These are phyloP conservation scores for Hyphopichia burtonii DNA, from an alignment of 1,139 yeast genomes.

Conservation along the genomic window DNA sequence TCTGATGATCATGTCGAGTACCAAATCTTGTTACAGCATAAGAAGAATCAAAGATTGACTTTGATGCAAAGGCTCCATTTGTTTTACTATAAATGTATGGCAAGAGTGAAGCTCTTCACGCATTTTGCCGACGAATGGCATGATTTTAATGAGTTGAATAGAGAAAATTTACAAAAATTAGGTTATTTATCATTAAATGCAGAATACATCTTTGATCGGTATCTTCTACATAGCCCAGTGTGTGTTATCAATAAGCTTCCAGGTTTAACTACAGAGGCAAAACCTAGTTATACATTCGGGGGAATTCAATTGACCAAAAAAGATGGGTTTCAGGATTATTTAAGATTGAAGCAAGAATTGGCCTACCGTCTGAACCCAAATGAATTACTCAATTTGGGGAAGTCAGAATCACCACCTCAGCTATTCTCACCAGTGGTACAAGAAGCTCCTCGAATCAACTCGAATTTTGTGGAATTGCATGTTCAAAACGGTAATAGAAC, in stretches of 20 bases:
- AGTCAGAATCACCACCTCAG: neutral
- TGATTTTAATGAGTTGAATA: neutral
- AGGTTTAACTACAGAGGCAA: slow-evolving; percentile 1
- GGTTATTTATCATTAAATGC: slow-evolving; percentile 8
- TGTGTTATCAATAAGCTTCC: slow-evolving; percentile 13
- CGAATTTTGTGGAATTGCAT: too few species aligned
- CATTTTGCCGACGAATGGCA: neutral
- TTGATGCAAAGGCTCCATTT: slow-evolving; percentile 2
- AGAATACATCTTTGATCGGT: slow-evolving; percentile 21
- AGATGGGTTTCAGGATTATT: slow-evolving; percentile 19
- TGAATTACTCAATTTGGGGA: neutral
- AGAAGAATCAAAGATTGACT: neutral
- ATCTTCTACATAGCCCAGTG: slow-evolving; percentile 18
- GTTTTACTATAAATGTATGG: neutral
- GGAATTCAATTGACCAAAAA: slow-evolving; percentile 12
- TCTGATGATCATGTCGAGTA: slow-evolving; percentile 1
- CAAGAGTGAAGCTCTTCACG: neutral
- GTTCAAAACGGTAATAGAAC: too few species aligned
- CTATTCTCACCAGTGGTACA: too few species aligned
- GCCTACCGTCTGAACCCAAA: neutral
- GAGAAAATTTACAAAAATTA: neutral
- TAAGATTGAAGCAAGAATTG: neutral
- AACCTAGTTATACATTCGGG: slow-evolving; percentile 10
- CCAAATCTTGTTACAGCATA: neutral
- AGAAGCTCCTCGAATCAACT: too few species aligned